Evolutionary conservation across 2,329 filamentous ascomycete species (phyloP).

Genomic region (Neopestalotiopsis sp.): DNA sequence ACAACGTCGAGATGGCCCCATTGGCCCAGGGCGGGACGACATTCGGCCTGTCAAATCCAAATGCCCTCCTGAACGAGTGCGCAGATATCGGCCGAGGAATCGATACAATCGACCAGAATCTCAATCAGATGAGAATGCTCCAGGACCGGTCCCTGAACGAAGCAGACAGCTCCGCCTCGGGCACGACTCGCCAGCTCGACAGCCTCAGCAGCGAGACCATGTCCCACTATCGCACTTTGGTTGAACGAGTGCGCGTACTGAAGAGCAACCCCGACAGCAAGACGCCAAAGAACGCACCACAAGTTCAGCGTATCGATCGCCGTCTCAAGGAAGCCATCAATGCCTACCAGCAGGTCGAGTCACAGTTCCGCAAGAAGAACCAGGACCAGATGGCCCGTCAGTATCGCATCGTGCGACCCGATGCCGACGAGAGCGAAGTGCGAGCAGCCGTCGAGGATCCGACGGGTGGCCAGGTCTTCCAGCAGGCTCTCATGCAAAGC

Average conservation of each 20-base stretch:
- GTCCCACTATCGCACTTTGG: slow-evolving; percentile 79
- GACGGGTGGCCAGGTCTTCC: slow-evolving; percentile 80
- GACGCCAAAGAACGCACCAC: slow-evolving; percentile 74
- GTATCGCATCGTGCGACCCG: slow-evolving; percentile 86
- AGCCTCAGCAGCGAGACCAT: slow-evolving; percentile 79
- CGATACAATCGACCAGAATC: slow-evolving; percentile 73
- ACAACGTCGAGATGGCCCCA: slow-evolving; percentile 74
- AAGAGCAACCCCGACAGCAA: slow-evolving; percentile 82
- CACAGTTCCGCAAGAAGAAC: slow-evolving; percentile 78
- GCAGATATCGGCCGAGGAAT: slow-evolving; percentile 80
- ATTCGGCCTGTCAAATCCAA: slow-evolving; percentile 64
- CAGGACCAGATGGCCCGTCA: slow-evolving; percentile 87
- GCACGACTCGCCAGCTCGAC: slow-evolving; percentile 73
- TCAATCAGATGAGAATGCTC: slow-evolving; percentile 73
- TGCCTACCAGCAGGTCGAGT: slow-evolving; percentile 81
- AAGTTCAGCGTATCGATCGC: slow-evolving; percentile 82
- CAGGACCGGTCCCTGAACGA: slow-evolving; percentile 77
- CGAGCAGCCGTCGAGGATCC: slow-evolving; percentile 77
- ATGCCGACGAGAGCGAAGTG: slow-evolving; percentile 81
- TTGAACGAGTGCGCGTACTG: slow-evolving; percentile 78
- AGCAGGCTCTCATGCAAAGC: slow-evolving; percentile 82
- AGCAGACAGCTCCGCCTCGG: slow-evolving; percentile 72
- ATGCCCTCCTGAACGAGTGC: slow-evolving; percentile 84
- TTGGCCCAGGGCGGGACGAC: slow-evolving; percentile 58
- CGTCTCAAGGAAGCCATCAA: slow-evolving; percentile 82